Percentiles rank a stretch among this genome's conserved stretches.
Conservation (phyloP, 2,329 filamentous ascomycete genomes). For the Fusarium lyarnte region DNA sequence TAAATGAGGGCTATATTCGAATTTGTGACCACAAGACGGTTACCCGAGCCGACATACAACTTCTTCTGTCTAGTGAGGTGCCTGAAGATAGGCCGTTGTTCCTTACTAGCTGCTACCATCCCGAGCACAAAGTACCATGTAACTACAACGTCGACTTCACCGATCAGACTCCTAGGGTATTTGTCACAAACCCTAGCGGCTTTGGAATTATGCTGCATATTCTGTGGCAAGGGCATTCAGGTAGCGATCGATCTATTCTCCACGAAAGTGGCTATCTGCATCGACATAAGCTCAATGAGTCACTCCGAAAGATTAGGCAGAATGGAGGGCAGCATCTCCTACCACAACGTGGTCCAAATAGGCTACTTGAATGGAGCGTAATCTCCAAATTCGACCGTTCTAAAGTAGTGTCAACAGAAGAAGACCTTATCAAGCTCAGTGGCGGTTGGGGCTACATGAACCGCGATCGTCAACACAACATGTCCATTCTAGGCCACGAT, state of each 20-base stretch:
- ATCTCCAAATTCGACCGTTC: not conserved
- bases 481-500: rapidly evolving
- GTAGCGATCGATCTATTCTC: not conserved
- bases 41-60: not conserved
- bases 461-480: not conserved
- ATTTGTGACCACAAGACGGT: not conserved
- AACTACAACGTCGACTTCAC: not conserved
- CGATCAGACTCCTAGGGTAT: not conserved
- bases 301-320: not conserved
- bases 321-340: not conserved
- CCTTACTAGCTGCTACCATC: not conserved
- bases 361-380: rapidly evolving
- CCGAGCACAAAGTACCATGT: not conserved
- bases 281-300: not conserved
- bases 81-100: not conserved
- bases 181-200: not conserved
- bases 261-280: not conserved
- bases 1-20: not conserved
- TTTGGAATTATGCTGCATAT: not conserved
- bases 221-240: not conserved
- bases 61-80: not conserved
- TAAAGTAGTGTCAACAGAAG: not conserved
- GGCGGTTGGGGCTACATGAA: not conserved
- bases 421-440: not conserved
- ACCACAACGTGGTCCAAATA: not conserved